phyloP scores from a whole-genome alignment of 2,329 filamentous ascomycete species.

The Waltergamsia citrina region DNA sequence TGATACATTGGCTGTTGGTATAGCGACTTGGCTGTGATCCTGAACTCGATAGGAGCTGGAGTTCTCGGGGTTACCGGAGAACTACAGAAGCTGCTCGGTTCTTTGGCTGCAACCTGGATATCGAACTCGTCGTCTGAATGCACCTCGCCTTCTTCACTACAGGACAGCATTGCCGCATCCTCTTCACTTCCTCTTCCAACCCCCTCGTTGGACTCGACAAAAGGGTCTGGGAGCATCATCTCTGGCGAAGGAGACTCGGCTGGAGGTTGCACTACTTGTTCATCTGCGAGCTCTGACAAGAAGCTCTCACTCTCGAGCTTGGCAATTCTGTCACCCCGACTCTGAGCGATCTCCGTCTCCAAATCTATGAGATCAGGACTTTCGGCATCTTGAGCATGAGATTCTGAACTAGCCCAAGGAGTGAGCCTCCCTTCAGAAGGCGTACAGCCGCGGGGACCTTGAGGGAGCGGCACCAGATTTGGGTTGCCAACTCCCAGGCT shows the following conservation, averaged over 20 bases:
- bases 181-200: no score
- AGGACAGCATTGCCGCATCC: no score
- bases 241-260: no score
- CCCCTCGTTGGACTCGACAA: no score
- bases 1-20: constrained; percentile 8
- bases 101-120: background rate
- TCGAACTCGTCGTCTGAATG: background rate
- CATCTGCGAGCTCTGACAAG: background rate
- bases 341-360: background rate
- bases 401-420: constrained; percentile 16
- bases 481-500: no score
- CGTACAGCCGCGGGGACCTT: no score
- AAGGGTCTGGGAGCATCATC: no score
- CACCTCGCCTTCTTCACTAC: background rate
- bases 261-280: background rate
- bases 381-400: no score
- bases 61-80: background rate
- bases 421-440: constrained; percentile 12
- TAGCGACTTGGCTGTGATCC: constrained; percentile 9
- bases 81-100: background rate
- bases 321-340: background rate
- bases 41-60: constrained; percentile 1
- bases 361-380: no score
- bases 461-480: background rate
- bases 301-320: constrained; percentile 1